Percentiles rank a stretch among this genome's conserved stretches.
phyloP scores from a whole-genome alignment of 306 rosid genomes.

The Cucurbita pepo region DNA sequence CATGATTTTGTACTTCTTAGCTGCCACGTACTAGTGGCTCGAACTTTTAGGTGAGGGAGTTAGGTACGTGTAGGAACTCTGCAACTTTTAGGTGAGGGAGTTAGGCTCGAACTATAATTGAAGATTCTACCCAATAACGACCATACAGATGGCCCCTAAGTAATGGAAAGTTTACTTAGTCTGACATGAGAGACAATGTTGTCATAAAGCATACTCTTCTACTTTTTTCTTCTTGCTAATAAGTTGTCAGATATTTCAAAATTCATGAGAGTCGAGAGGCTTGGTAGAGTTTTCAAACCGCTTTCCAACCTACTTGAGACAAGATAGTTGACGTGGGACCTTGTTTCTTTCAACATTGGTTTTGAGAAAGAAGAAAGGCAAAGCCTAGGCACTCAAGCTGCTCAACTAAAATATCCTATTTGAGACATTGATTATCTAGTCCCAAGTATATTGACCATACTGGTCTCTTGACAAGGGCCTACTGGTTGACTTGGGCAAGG shows the following conservation, averaged over 20 bases:
- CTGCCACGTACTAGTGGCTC: not conserved
- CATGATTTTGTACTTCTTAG: not conserved
- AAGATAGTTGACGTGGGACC: not conserved
- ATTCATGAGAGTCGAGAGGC: not conserved
- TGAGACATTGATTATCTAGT: not conserved
- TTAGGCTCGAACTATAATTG: not conserved
- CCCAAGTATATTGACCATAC: not conserved
- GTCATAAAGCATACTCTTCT: not conserved
- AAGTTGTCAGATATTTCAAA: not conserved
- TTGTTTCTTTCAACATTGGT: not conserved
- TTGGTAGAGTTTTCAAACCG: not conserved
- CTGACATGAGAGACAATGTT: not conserved
- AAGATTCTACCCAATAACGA: not conserved
- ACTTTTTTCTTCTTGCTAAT: not conserved
- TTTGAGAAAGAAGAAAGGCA: not conserved
- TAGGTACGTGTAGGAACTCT: not conserved
- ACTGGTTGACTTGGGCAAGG: not conserved
- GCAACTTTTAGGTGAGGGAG: not conserved
- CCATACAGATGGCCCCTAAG: not conserved
- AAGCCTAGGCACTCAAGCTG: not conserved
- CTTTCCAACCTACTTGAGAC: not conserved
- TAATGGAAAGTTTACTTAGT: not conserved
- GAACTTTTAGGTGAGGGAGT: not conserved
- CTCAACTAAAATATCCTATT: not conserved
- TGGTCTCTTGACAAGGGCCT: not conserved